phyloP scores from a whole-genome alignment of 228 moss, liverwort and hornwort species.

The Sphagnum magellanicum region DNA sequence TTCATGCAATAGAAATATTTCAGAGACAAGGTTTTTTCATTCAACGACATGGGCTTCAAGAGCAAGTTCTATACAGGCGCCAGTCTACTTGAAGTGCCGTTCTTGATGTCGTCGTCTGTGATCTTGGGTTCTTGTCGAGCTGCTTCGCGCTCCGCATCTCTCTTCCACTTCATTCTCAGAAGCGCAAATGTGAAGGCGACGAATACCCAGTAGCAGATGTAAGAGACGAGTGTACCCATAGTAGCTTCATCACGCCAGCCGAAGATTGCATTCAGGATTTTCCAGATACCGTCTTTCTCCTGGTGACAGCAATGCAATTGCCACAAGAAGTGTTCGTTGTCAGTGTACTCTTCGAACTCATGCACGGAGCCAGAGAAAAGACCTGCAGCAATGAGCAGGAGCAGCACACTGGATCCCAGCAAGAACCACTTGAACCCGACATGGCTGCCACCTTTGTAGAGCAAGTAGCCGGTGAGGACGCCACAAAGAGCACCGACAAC shows the following conservation, averaged over 20 bases:
- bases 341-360: conserved; percentile 61
- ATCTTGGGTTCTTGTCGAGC: conserved; percentile 7
- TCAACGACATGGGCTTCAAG: too few species aligned
- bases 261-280: conserved; percentile 45
- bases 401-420: conserved; percentile 20
- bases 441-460: conserved; percentile 45
- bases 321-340: conserved; percentile 48
- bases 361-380: conserved; percentile 52
- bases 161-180: conserved; percentile 30
- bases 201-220: conserved; percentile 58
- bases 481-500: conserved; percentile 45
- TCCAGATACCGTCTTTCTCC: conserved; percentile 43
- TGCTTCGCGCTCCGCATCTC: conserved; percentile 25
- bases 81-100: too few species aligned
- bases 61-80: too few species aligned
- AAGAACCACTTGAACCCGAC: conserved; percentile 63
- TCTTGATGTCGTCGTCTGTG: neutral
- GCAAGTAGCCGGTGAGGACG: conserved; percentile 18
- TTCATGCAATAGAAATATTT: too few species aligned
- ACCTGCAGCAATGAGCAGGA: conserved; percentile 47
- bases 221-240: conserved; percentile 40
- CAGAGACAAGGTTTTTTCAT: too few species aligned
- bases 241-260: conserved; percentile 67
- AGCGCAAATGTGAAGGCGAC: neutral
- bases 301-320: conserved; percentile 57